Conservation (phyloP, 352 stramenopile species). For the Pythium volutum region DNA sequence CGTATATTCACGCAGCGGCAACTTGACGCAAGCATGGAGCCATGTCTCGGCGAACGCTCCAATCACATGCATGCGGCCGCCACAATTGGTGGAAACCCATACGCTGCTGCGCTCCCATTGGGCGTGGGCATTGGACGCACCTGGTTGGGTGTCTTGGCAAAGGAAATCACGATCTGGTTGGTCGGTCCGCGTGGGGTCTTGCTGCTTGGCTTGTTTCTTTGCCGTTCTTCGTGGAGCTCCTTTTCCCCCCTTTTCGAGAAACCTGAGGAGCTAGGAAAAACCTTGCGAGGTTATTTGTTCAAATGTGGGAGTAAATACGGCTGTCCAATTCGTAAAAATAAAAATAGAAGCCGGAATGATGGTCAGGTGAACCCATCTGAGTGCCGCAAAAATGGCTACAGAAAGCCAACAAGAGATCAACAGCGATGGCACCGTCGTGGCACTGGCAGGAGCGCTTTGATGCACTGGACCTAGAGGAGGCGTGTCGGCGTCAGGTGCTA, state of each 20-base stretch:
- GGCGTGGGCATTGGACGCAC: conserved; percentile 28
- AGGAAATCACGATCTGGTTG: conserved; percentile 37
- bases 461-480: conserved; percentile 32
- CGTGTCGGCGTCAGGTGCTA: conserved; percentile 43
- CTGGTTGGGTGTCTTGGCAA: conserved; percentile 38
- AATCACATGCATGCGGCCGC: conserved; percentile 35
- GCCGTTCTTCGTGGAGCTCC: background rate
- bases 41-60: conserved; percentile 24
- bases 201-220: conserved; percentile 13
- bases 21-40: background rate
- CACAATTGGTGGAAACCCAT: conserved; percentile 79
- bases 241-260: conserved; percentile 12
- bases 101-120: conserved; percentile 60
- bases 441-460: conserved; percentile 70
- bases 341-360: conserved; percentile 18
- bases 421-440: conserved; percentile 28
- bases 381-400: conserved; percentile 21
- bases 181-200: conserved; percentile 16
- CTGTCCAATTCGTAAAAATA: conserved; percentile 7
- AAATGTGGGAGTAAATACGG: conserved; percentile 9
- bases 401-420: background rate
- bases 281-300: conserved; percentile 23
- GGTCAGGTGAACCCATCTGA: conserved; percentile 9
- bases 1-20: no score
- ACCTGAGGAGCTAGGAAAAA: conserved; percentile 12